Conservation (phyloP, 2,329 filamentous ascomycete species). For the Fusarium sp. region DNA sequence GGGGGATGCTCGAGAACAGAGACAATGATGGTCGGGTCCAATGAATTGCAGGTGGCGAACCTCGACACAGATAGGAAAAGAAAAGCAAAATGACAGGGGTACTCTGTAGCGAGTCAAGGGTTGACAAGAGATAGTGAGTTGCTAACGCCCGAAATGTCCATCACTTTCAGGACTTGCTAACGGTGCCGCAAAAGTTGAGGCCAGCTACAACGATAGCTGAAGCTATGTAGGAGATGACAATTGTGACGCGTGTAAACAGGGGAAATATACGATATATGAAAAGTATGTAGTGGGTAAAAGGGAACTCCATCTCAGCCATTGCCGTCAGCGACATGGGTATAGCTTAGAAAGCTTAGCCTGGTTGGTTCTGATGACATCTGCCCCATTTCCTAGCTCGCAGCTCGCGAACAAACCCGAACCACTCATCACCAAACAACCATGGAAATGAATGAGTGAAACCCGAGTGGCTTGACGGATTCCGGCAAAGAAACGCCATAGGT, state of each 20-base stretch:
- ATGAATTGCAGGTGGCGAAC: slow-evolving; percentile 9
- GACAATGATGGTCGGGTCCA: slow-evolving; percentile 25
- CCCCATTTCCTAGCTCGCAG: slow-evolving; percentile 32
- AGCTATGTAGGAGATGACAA: slow-evolving; percentile 5
- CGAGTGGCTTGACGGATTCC: neutral
- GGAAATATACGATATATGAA: neutral
- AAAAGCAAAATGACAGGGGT: slow-evolving; percentile 34
- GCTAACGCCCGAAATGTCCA: slow-evolving; percentile 11
- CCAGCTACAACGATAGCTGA: slow-evolving; percentile 12
- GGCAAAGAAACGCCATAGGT: neutral
- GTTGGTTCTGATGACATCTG: slow-evolving; percentile 10
- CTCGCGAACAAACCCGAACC: slow-evolving; percentile 33
- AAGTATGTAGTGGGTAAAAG: neutral
- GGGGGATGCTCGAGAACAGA: slow-evolving; percentile 25
- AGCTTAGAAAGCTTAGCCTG: slow-evolving; percentile 10
- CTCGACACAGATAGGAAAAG: slow-evolving; percentile 26
- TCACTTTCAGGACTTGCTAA: slow-evolving; percentile 13
- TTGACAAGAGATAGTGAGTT: slow-evolving; percentile 22
- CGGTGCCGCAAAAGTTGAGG: slow-evolving; percentile 27
- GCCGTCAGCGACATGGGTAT: slow-evolving; percentile 33
- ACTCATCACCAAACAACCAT: slow-evolving; percentile 14
- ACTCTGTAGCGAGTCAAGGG: slow-evolving; percentile 31
- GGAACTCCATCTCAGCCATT: slow-evolving; percentile 19
- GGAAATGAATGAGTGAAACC: slow-evolving; percentile 8
- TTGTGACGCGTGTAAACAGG: slow-evolving; percentile 2